These are phyloP conservation scores for Hevea brasiliensis DNA, from an alignment of 345 rosid species.

Conservation along the genomic window DNA sequence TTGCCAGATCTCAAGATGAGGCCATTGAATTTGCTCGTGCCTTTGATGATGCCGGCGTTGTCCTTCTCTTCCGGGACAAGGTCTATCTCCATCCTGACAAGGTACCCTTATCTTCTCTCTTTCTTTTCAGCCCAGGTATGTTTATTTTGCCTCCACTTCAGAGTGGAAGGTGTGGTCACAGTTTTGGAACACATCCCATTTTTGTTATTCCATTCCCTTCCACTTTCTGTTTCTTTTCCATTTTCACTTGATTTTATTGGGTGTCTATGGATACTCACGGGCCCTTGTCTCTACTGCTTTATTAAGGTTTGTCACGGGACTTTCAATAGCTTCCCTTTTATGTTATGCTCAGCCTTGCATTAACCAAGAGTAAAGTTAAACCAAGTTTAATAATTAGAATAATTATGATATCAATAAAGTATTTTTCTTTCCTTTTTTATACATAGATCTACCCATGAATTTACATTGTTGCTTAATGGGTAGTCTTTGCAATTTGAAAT, in stretches of 20 bases:
- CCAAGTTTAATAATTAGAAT: neutral
- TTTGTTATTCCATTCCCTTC: neutral
- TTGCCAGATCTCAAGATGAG: slow-evolving; percentile 73
- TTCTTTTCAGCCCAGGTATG: neutral
- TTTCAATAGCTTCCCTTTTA: neutral
- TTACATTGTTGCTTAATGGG: neutral
- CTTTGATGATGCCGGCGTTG: slow-evolving; percentile 85
- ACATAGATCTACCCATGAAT: neutral
- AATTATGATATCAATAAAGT: neutral
- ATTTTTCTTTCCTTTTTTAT: neutral
- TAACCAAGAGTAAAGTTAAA: neutral
- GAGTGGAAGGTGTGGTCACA: neutral
- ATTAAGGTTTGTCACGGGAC: neutral
- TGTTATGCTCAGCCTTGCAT: neutral
- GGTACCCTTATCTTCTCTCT: slow-evolving; percentile 37
- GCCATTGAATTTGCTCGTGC: slow-evolving; percentile 73
- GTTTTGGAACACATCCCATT: neutral
- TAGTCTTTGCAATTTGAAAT: neutral
- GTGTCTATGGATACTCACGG: neutral
- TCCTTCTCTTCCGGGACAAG: slow-evolving; percentile 81
- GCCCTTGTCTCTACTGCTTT: neutral
- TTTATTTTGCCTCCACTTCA: neutral
- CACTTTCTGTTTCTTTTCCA: neutral
- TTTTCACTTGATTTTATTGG: neutral
- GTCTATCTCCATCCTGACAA: slow-evolving; percentile 88